phyloP scores from a whole-genome alignment of 1,139 yeast genomes.

The Hemisphaericaspora subhashii region DNA sequence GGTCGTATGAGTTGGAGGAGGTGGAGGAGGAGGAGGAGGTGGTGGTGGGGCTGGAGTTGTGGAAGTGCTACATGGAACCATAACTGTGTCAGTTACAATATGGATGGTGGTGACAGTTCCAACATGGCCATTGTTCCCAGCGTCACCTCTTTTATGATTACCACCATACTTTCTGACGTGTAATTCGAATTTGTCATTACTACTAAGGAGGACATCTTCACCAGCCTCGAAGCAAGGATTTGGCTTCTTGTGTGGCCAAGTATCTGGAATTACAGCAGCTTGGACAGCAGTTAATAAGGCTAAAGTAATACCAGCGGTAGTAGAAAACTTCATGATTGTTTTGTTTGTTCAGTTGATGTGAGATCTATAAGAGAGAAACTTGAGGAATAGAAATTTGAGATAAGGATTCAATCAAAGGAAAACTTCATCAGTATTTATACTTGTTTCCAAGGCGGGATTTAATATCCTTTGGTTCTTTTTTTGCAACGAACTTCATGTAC shows the following conservation, averaged over 20 bases:
- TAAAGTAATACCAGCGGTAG: conserved; percentile 8
- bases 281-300: conserved; percentile 19
- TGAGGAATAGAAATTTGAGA: no score
- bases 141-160: conserved; percentile 11
- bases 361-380: no score
- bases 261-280: conserved; percentile 23
- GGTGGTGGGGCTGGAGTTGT: conserved; percentile 8
- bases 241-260: conserved; percentile 16
- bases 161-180: conserved; percentile 6
- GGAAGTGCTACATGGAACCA: conserved; percentile 8
- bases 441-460: no score
- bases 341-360: no score
- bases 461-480: no score
- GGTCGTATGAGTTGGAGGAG: conserved; percentile 4
- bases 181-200: conserved; percentile 36
- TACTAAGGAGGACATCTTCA: conserved; percentile 32
- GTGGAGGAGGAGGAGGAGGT: neutral
- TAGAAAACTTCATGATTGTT: conserved; percentile 4
- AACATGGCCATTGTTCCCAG: conserved; percentile 21
- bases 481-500: no score
- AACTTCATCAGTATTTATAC: no score
- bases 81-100: conserved; percentile 8
- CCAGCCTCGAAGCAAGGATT: conserved; percentile 17
- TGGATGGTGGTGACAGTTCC: conserved; percentile 7
- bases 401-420: no score